Base-by-base conservation (phyloP, 805 yeast species). In the Lipomyces starkeyi region DNA sequence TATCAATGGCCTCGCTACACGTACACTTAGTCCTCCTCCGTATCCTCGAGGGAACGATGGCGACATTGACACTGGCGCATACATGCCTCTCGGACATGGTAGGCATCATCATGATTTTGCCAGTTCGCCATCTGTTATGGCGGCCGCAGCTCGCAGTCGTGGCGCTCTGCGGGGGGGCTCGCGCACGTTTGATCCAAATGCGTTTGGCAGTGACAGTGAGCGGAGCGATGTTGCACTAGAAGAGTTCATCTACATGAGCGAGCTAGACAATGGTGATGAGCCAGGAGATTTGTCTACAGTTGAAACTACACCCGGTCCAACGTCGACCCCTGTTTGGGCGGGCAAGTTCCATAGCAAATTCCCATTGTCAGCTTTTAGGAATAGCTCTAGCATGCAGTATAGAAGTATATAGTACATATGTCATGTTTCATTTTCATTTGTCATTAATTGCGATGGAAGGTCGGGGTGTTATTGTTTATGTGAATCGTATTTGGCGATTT, bases 1-100 rank as follows among this genome's bases (percentile, higher is more conserved):
- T 67, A 94, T 94, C 75, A 98, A 94, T 77, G 99, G 99, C 4
- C 84, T 91, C 37, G 88, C 97, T 0, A 95, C 98, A 0, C 84
- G 97, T 64, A 89, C 97, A 1, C 81, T 94, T 70, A 81, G 86
- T 71, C 89, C 90, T 3, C 81, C 83, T 62, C 71, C 68, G 61
- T 62, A 58, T 37, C 67, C 69, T 34, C 65, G 67, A 22, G 62
- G 68, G 29, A 66, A 57, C 13, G 57, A 64, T 29, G 66, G 35
- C 27, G 43, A 43, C 60, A 14, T 60, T n/a, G 40, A 40, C 9
- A 14, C 13, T 40, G 64, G 20, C 17, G 14, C 56, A 4, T 34
- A 47, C 22, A 17, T 20, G 13, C n/a, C 32, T 6, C 53, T n/a
- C 3, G 40, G 40, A 7, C 58, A 35, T 32, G n/a, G 9, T 29